phyloP scores from a whole-genome alignment of 2,329 filamentous ascomycete species.

The Penicillium occitanis region DNA sequence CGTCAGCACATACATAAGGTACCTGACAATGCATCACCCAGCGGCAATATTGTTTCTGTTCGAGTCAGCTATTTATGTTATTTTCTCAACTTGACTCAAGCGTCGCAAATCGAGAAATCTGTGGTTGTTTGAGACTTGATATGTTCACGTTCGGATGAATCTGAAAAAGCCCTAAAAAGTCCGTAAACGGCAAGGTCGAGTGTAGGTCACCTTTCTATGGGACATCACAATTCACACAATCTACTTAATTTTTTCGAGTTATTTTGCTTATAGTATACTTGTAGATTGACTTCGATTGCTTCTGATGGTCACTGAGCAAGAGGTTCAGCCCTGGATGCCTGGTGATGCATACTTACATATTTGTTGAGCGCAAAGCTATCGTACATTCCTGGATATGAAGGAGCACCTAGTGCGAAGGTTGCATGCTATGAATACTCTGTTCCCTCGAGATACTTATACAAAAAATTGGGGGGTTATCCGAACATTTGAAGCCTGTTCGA shows the following conservation, averaged over 20 bases:
- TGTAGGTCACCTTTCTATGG: background rate
- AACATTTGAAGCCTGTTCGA: too few relatives aligned
- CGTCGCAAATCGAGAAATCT: background rate
- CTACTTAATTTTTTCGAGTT: background rate
- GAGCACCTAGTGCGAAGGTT: background rate
- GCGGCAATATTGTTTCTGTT: background rate
- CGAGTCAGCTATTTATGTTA: background rate
- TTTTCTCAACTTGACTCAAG: background rate
- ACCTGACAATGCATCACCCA: background rate
- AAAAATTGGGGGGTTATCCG: too few relatives aligned
- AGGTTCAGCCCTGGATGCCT: background rate
- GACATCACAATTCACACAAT: background rate
- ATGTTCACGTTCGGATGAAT: background rate
- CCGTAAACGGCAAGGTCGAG: conserved; percentile 1
- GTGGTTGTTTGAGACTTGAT: background rate
- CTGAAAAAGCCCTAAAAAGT: background rate
- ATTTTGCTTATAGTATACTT: background rate
- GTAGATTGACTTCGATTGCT: background rate
- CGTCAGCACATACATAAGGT: background rate
- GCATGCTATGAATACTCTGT: background rate
- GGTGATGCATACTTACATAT: background rate
- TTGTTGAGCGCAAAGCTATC: background rate
- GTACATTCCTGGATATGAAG: background rate
- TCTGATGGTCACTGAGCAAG: background rate
- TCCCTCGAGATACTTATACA: background rate